Percentiles rank a stretch among this genome's conserved stretches.
Conservation (phyloP, 192 early-diverging fungal species). For the Podila horticola region DNA sequence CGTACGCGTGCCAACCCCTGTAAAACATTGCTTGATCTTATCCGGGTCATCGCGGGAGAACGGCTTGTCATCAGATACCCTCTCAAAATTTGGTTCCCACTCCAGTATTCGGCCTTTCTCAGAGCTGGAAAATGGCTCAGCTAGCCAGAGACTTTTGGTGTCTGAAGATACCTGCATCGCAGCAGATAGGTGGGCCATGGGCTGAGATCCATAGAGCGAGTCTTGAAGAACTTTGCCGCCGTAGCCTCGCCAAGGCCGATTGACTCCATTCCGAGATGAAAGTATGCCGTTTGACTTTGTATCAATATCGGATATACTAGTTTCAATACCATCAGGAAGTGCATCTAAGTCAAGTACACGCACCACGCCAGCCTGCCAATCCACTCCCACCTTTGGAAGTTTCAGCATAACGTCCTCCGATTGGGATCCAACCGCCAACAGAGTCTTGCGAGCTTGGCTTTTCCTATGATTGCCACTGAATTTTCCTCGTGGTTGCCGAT, state of each 20-base stretch:
- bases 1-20: slow-evolving; percentile 19
- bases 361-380: slow-evolving; percentile 47
- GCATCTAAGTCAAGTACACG: slow-evolving; percentile 22
- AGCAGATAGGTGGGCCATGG: slow-evolving; percentile 45
- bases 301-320: slow-evolving; percentile 24
- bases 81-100: slow-evolving; percentile 21
- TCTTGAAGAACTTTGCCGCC: slow-evolving; percentile 14
- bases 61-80: background rate
- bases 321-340: slow-evolving; percentile 6
- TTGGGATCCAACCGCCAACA: slow-evolving; percentile 37
- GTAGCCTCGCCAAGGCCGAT: background rate
- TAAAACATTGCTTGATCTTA: slow-evolving; percentile 32
- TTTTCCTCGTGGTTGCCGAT: background rate
- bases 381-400: slow-evolving; percentile 22
- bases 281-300: background rate
- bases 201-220: slow-evolving; percentile 29
- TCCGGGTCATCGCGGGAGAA: slow-evolving; percentile 3
- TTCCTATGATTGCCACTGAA: background rate
- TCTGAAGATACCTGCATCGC: slow-evolving; percentile 40
- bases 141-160: slow-evolving; percentile 34
- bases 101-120: slow-evolving; percentile 32
- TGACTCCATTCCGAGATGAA: background rate
- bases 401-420: slow-evolving; percentile 26
- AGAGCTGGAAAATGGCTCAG: slow-evolving; percentile 33
- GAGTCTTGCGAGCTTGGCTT: slow-evolving; percentile 1